A percentile compares a stretch with the other conserved stretches of the same genome.
These are phyloP conservation scores for Periglandula ipomoeae DNA, from an alignment of 2,329 filamentous ascomycete species.

Conservation along the genomic window DNA sequence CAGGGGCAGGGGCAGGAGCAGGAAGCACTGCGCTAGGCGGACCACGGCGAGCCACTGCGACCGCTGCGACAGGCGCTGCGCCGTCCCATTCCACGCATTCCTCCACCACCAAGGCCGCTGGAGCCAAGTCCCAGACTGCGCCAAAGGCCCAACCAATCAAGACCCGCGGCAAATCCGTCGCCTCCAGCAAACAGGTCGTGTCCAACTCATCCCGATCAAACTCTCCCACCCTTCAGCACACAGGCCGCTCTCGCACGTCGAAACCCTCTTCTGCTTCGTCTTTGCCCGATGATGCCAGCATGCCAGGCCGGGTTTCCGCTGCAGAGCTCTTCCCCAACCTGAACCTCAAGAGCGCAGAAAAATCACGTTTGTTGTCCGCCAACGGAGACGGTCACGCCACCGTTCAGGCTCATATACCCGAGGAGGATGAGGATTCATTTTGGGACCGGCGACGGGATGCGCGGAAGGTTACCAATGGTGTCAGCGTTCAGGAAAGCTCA, in stretches of 20 bases:
- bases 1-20: neutral
- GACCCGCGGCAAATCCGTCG: constrained; percentile 29
- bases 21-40: neutral
- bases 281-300: constrained; percentile 23
- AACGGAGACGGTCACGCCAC: constrained; percentile 10
- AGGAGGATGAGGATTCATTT: constrained; percentile 21
- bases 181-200: constrained; percentile 26
- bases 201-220: constrained; percentile 28
- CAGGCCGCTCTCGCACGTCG: constrained; percentile 14
- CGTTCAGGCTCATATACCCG: constrained; percentile 18
- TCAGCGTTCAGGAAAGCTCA: constrained; percentile 28
- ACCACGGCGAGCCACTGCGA: constrained; percentile 1
- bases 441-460: constrained; percentile 29
- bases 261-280: constrained; percentile 14
- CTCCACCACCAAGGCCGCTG: constrained; percentile 6
- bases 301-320: constrained; percentile 30
- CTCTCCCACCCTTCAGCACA: constrained; percentile 19
- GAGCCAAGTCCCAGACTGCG: constrained; percentile 24
- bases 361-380: neutral
- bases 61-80: neutral
- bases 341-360: constrained; percentile 15
- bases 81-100: neutral
- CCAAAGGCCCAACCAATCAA: constrained; percentile 23
- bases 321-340: constrained; percentile 24
- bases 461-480: constrained; percentile 29